A percentile compares a stretch with the other conserved stretches of the same genome.
Conservation (phyloP, 129 eudicot species). For the Centaurea solstitialis region DNA sequence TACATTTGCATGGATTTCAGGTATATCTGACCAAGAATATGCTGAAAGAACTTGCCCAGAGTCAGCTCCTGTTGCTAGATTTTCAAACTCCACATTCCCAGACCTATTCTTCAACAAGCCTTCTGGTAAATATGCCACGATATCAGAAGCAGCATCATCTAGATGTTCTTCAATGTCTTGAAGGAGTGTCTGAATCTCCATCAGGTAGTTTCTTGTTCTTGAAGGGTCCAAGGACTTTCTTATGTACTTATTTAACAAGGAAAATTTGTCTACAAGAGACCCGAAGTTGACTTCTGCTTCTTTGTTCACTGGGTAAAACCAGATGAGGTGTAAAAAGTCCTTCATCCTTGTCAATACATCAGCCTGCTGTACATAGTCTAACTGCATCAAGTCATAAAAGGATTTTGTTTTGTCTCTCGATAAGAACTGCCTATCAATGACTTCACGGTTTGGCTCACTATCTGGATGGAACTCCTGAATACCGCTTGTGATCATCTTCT, state of each 20-base stretch:
- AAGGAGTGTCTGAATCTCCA: not conserved
- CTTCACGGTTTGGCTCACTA: slow-evolving; percentile 4
- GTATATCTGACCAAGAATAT: slow-evolving; percentile 15
- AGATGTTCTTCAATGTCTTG: slow-evolving; percentile 5
- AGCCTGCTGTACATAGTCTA: not conserved
- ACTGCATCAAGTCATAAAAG: not conserved
- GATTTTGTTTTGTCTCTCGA: not conserved
- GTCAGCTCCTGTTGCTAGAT: not conserved
- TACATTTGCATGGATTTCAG: slow-evolving; percentile 2
- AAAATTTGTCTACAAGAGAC: not conserved
- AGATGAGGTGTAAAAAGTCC: not conserved
- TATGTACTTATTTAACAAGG: not conserved
- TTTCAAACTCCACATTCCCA: not conserved
- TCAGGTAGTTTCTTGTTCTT: no score
- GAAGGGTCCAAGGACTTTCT: not conserved
- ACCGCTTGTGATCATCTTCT: not conserved
- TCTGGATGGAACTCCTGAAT: not conserved
- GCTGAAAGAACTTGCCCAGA: not conserved
- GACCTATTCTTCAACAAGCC: not conserved
- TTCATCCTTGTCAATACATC: not conserved
- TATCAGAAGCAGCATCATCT: slow-evolving; percentile 8
- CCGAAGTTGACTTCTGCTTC: not conserved
- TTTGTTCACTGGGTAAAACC: not conserved
- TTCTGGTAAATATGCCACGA: slow-evolving; percentile 11
- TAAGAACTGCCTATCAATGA: not conserved